Base-by-base conservation (phyloP, 2,329 filamentous ascomycete genomes). In the Sclerotinia trifoliorum region DNA sequence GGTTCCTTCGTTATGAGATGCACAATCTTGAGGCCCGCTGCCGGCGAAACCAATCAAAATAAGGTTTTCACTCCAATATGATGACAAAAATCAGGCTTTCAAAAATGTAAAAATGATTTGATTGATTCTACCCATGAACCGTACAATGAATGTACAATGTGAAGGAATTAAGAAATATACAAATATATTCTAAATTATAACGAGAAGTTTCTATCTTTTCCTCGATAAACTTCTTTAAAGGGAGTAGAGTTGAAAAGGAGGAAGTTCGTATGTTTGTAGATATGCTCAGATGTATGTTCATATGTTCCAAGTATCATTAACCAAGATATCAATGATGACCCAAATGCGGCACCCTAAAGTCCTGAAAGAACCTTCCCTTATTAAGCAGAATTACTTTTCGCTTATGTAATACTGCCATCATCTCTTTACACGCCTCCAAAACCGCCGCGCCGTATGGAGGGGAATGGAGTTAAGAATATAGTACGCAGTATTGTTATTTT, bases 1-100 rank as follows among this genome's bases (percentile, higher is more conserved):
- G 60, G 46, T 63, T 60, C 57, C 57, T 60, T 60, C 57, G 57
- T 60, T 39, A 26, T 63, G 32, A 63, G 46, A 51, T 51, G 58
- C 46, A 39, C 58, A 62, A 62, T 62, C 46, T 39, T 24, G 57
- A 61, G 19, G 26, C 44, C 58, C 26, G 46, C n/a, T 51, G 60
- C 60, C 48, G 15, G 15, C 46, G 35, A 49, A 35, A 26, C 60
- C 35, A n/a, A 19, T 17, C 19, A 61, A 24, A 62, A 49, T 62
- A 49, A 35, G 58, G 58, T 24, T 62, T 62, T 11, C 44, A 32
- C 32, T 19, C 44, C 58, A 24, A 32, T 35, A n/a, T 49, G 29
- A 62, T 62, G 58, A 62, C 29, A 62, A 62, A 49, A 24, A 35
- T 35, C 29, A 60, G 57, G 57, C 57, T 57, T 42, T 26, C 55